These are phyloP conservation scores for Strigomonas galati DNA, from an alignment of 208 protist species.

Conservation along the genomic window DNA sequence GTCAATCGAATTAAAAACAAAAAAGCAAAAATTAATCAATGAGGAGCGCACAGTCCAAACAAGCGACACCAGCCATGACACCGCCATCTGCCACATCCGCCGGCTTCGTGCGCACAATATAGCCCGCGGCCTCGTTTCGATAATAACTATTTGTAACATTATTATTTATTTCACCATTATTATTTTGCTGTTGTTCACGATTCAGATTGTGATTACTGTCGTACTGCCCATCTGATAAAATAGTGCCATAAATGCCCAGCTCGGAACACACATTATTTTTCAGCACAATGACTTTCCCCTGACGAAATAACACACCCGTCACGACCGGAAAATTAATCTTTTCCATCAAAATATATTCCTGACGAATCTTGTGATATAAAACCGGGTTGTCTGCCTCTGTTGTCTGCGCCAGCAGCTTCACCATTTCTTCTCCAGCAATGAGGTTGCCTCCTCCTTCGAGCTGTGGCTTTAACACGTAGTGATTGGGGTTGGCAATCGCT, in stretches of 20 bases:
- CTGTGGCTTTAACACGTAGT: constrained; percentile 95
- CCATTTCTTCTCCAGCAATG: constrained; percentile 77
- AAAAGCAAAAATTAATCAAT: constrained; percentile 13
- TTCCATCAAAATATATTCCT: constrained; percentile 91
- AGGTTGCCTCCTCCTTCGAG: constrained; percentile 95
- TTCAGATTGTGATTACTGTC: neutral
- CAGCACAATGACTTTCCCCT: constrained; percentile 47
- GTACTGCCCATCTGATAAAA: constrained; percentile 41
- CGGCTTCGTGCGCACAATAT: constrained; percentile 91
- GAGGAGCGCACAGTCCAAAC: constrained; percentile 77
- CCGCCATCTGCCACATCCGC: constrained; percentile 90
- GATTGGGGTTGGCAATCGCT: constrained; percentile 59
- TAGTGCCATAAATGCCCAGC: constrained; percentile 84
- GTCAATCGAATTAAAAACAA: neutral
- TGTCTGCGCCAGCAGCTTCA: constrained; percentile 33
- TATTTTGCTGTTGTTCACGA: neutral
- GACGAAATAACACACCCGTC: constrained; percentile 52
- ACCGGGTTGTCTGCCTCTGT: constrained; percentile 15
- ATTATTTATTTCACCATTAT: neutral
- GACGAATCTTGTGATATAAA: constrained; percentile 45
- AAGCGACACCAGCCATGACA: constrained; percentile 92
- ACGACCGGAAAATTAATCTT: constrained; percentile 67
- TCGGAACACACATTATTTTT: constrained; percentile 75
- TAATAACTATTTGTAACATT: neutral
- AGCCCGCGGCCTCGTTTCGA: constrained; percentile 45